Percentiles rank a stretch among this genome's conserved stretches.
phyloP scores from a whole-genome alignment of 345 rosid species.

The Anacardium occidentale region DNA sequence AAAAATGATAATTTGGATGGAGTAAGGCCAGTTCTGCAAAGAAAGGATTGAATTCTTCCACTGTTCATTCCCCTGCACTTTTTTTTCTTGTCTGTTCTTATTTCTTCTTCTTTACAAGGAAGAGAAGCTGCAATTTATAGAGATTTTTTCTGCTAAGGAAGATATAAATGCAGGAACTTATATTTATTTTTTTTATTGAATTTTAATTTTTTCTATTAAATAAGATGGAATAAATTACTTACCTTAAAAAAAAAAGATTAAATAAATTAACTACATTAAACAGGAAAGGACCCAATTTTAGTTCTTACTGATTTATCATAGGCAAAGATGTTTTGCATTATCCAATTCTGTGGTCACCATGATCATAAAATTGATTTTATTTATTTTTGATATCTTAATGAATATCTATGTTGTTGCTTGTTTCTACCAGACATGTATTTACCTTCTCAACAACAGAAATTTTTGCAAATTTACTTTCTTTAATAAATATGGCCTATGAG shows the following conservation, averaged over 20 bases:
- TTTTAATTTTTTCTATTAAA: background rate
- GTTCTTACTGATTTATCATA: background rate
- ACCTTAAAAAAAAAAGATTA: background rate
- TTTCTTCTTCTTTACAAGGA: background rate
- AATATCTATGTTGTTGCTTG: background rate
- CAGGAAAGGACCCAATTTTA: slow-evolving; percentile 24
- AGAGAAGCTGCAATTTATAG: background rate
- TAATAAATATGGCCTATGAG: background rate
- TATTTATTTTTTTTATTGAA: background rate
- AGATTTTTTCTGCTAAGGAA: background rate
- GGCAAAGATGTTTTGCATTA: slow-evolving; percentile 3
- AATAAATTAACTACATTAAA: background rate
- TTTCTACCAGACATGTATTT: background rate
- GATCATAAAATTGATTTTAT: background rate
- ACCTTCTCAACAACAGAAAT: too few relatives aligned
- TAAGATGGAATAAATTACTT: slow-evolving; percentile 1
- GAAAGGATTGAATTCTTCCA: slow-evolving; percentile 28
- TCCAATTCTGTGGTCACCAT: slow-evolving; percentile 20
- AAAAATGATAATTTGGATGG: slow-evolving; percentile 31
- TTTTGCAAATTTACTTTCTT: background rate
- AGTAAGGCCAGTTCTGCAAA: slow-evolving; percentile 36
- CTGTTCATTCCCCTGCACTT: slow-evolving; percentile 10
- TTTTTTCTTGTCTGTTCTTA: background rate
- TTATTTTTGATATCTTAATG: background rate
- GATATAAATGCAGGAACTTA: background rate